These are phyloP conservation scores for Arachnomyces sp. DNA, from an alignment of 2,329 filamentous ascomycete genomes.

Conservation along the genomic window DNA sequence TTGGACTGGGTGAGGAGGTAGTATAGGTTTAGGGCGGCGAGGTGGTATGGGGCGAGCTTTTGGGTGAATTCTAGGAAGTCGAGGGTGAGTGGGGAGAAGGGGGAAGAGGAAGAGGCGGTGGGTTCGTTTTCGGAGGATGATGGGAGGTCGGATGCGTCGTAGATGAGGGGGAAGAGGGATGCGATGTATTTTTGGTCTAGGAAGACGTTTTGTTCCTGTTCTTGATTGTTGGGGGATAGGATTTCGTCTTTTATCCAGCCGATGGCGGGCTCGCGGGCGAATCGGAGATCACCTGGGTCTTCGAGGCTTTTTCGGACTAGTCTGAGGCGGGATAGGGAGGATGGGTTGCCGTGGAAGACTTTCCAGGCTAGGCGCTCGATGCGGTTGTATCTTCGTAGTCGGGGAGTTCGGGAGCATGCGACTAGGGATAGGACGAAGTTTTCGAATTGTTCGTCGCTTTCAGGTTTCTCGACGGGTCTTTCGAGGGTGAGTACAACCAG, in stretches of 20 bases:
- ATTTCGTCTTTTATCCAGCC: constrained; percentile 55
- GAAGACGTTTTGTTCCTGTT: constrained; percentile 22
- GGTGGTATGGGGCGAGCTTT: constrained; percentile 39
- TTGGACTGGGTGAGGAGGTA: constrained; percentile 47
- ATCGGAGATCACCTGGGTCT: constrained; percentile 42
- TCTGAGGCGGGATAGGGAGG: constrained; percentile 42
- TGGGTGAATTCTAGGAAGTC: constrained; percentile 44
- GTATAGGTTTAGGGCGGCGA: constrained; percentile 51
- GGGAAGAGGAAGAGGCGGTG: neutral
- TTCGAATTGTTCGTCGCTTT: constrained; percentile 44
- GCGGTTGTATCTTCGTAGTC: constrained; percentile 26
- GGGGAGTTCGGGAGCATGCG: constrained; percentile 25
- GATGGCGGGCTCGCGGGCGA: constrained; percentile 49
- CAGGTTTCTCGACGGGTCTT: constrained; percentile 36
- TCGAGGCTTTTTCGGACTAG: constrained; percentile 49
- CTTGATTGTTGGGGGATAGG: constrained; percentile 34
- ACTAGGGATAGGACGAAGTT: constrained; percentile 43
- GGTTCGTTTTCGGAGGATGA: neutral
- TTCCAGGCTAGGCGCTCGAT: constrained; percentile 28
- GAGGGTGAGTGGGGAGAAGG: constrained; percentile 23
- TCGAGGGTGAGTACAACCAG: constrained; percentile 45
- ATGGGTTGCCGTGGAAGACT: constrained; percentile 45
- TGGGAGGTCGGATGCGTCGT: constrained; percentile 21
- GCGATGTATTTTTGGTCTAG: constrained; percentile 29
- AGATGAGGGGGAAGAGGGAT: constrained; percentile 43